phyloP scores from a whole-genome alignment of 2,329 filamentous ascomycete genomes.

The Zymoseptoria passerinii region DNA sequence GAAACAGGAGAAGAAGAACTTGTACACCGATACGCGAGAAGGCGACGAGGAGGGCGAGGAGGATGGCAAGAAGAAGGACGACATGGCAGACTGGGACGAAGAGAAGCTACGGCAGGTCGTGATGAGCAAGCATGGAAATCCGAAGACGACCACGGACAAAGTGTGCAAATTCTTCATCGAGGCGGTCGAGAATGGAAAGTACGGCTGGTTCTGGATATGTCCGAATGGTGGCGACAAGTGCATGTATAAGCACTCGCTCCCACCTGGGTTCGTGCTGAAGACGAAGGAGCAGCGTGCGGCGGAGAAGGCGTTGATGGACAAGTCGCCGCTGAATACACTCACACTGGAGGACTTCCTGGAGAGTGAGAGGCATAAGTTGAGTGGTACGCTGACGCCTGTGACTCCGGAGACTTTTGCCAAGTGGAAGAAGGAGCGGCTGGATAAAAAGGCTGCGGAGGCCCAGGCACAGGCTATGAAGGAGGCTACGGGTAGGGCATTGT shows the following conservation, averaged over 20 bases:
- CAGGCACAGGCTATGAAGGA: slow-evolving; percentile 88
- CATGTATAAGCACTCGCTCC: slow-evolving; percentile 96
- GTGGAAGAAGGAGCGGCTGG: slow-evolving; percentile 90
- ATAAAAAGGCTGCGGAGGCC: slow-evolving; percentile 93
- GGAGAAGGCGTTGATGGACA: slow-evolving; percentile 93
- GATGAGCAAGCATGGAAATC: slow-evolving; percentile 93
- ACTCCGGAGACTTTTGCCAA: slow-evolving; percentile 87
- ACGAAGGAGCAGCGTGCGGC: slow-evolving; percentile 93
- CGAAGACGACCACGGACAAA: slow-evolving; percentile 90
- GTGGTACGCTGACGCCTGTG: slow-evolving; percentile 83
- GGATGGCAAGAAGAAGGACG: slow-evolving; percentile 73
- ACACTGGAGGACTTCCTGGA: slow-evolving; percentile 97
- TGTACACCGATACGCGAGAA: slow-evolving; percentile 78
- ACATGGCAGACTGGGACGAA: slow-evolving; percentile 95
- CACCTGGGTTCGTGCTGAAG: slow-evolving; percentile 91
- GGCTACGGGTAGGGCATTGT: slow-evolving; percentile 86
- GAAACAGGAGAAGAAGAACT: slow-evolving; percentile 82
- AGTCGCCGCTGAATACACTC: slow-evolving; percentile 86
- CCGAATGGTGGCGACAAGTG: slow-evolving; percentile 95
- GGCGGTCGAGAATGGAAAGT: slow-evolving; percentile 96
- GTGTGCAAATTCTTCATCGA: slow-evolving; percentile 99
- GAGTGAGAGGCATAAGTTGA: slow-evolving; percentile 90
- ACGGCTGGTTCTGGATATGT: slow-evolving; percentile 98
- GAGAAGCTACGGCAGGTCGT: slow-evolving; percentile 89
- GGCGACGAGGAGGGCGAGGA: slow-evolving; percentile 63